Evolutionary conservation across 495 filamentous ascomycete genomes (phyloP), one percentile per base, ranked within the genome.

Genomic region (Tricharina praecox): DNA sequence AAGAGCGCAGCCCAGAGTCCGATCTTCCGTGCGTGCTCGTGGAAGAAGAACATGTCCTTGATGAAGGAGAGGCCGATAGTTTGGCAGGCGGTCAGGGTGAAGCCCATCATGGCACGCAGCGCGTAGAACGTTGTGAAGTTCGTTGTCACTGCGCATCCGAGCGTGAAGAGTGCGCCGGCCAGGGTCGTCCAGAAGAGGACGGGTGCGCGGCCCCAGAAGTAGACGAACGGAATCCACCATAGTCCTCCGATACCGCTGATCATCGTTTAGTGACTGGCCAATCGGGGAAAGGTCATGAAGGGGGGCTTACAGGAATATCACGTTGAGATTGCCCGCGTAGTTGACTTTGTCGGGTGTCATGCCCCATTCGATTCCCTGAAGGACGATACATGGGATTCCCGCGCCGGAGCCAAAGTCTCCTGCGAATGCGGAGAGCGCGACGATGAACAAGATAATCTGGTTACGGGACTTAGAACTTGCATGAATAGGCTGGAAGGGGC

Each of bases 251-350:
- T 52, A 1, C 55, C 55, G 9, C 48, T 50, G 16, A 10, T 26
- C 7, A 10, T 18, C n/a, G 21, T 2, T 40, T 16, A 48, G n/a
- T 16, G 7, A 16, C 16, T 47, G 9, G 24, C 15, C 30, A 16
- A n/a, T n/a, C n/a, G n/a, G n/a, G n/a, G 7, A 16, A 4, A 39
- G 8, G 16, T 18, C 3, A 13, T 23, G 4, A 18, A 20, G 18
- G 37, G 28, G 11, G 1, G 66, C 66, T 2, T 71, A 74, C 0
- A 76, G 52, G 66, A 74, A 73, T 49, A 77, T 53, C 52, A 53
- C 28, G 51, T 56, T 11, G 49, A 56, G 1, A 50, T 53, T 16
- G 52, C 55, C 15, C 45, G 54, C 15, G 53, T 56, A 10, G 55
- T 30, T 3, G 55, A 58, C 45, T 36, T 57, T 33, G 5, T 18